A percentile compares a stretch with the other conserved stretches of the same genome.
Conservation (phyloP, 176 grass and related monocot species). For the Panicum miliaceum region DNA sequence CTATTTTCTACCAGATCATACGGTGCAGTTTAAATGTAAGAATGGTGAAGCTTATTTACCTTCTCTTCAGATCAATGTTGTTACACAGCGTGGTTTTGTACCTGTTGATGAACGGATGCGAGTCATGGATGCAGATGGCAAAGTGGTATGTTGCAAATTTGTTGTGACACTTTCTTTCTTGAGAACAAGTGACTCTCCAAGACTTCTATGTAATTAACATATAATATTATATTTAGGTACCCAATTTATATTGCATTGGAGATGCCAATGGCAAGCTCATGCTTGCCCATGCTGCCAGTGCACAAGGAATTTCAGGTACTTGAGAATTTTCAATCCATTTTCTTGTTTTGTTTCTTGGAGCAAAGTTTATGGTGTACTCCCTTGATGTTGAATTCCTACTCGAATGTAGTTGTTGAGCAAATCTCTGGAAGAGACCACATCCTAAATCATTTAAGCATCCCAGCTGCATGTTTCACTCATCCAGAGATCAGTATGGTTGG, state of each 20-base stretch:
- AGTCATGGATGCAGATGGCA: constrained; percentile 80
- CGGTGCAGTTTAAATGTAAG: constrained; percentile 12
- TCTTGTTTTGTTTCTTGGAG: constrained; percentile 33
- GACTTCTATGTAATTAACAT: background rate
- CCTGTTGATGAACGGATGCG: constrained; percentile 94
- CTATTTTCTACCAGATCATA: constrained; percentile 14
- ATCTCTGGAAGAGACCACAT: constrained; percentile 79
- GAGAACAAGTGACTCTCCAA: background rate
- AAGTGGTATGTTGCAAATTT: constrained; percentile 60
- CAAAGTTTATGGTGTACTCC: constrained; percentile 25
- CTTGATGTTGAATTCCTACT: constrained; percentile 40
- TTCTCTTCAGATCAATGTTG: constrained; percentile 80
- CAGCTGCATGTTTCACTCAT: constrained; percentile 97
- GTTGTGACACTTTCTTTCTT: background rate
- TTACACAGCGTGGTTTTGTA: constrained; percentile 89
- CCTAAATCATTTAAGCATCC: constrained; percentile 93
- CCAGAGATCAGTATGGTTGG: constrained; percentile 99
- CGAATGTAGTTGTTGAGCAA: constrained; percentile 78
- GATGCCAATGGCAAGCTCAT: constrained; percentile 97
- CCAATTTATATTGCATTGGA: constrained; percentile 95
- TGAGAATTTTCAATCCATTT: background rate
- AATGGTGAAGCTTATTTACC: constrained; percentile 23
- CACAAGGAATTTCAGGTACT: constrained; percentile 93
- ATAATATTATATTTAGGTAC: constrained; percentile 59
- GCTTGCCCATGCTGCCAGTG: constrained; percentile 99